A percentile compares a stretch with the other conserved stretches of the same genome.
Conservation (phyloP, 176 grass and related monocot genomes). For the Lolium rigidum region DNA sequence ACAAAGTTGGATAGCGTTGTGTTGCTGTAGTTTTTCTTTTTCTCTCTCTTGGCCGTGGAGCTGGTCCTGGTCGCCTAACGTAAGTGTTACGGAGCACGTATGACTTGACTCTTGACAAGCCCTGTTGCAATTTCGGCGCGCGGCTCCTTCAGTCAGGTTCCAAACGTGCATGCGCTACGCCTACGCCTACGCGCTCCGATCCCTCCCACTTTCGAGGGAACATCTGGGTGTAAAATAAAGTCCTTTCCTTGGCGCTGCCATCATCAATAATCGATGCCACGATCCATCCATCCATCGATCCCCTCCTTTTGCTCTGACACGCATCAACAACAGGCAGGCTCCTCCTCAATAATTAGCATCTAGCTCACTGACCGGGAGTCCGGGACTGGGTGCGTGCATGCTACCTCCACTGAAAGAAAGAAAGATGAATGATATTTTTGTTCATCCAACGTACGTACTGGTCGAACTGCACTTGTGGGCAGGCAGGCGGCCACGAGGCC, state of each 20-base stretch:
- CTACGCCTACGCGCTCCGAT: no score
- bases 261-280: slow-evolving; percentile 27
- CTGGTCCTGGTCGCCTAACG: no score
- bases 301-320: not conserved
- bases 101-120: no score
- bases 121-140: no score
- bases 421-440: slow-evolving; percentile 36
- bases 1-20: no score
- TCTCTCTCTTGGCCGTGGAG: no score
- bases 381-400: not conserved
- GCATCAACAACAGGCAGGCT: not conserved
- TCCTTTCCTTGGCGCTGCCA: not conserved
- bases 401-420: not conserved
- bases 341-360: not conserved
- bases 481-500: slow-evolving; percentile 44
- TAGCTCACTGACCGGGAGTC: not conserved
- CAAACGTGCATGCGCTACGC: not conserved
- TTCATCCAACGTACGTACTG: slow-evolving; percentile 58
- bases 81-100: no score
- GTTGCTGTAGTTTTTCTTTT: no score
- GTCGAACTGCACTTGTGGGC: slow-evolving; percentile 36
- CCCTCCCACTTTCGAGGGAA: slow-evolving; percentile 10
- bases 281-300: no score
- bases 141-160: not conserved
- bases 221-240: not conserved